phyloP scores from a whole-genome alignment of 2,329 filamentous ascomycete genomes.

The Penicillium paneum region DNA sequence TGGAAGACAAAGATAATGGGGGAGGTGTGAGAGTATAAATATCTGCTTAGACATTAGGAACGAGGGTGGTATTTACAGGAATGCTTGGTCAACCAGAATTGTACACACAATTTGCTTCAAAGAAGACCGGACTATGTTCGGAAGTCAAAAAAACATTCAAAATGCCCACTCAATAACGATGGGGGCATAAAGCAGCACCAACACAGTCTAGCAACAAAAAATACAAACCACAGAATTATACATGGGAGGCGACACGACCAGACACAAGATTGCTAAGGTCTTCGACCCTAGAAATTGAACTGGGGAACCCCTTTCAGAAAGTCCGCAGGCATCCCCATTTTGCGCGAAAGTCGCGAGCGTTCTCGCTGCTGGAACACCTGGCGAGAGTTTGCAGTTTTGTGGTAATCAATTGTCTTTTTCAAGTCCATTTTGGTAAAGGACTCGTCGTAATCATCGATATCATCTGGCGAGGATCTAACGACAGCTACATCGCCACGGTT shows the following conservation, averaged over 20 bases:
- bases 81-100: neutral
- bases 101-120: neutral
- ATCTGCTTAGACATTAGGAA: neutral
- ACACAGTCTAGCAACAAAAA: neutral
- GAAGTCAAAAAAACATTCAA: neutral
- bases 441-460: neutral
- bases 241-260: too few relatives aligned
- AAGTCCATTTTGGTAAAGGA: too few relatives aligned
- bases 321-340: neutral
- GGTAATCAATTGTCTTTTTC: neutral
- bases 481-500: neutral
- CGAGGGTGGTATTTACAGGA: neutral
- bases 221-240: neutral
- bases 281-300: neutral
- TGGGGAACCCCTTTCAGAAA: neutral
- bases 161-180: neutral
- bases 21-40: neutral
- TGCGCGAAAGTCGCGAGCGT: neutral
- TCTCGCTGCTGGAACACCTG: neutral
- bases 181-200: neutral
- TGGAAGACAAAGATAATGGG: neutral
- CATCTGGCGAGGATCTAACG: neutral
- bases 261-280: neutral
- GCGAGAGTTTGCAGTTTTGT: neutral
- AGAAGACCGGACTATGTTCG: neutral